Evolutionary conservation across 805 yeast species (phyloP).

Genomic region (Kazachstania psychrophila): DNA sequence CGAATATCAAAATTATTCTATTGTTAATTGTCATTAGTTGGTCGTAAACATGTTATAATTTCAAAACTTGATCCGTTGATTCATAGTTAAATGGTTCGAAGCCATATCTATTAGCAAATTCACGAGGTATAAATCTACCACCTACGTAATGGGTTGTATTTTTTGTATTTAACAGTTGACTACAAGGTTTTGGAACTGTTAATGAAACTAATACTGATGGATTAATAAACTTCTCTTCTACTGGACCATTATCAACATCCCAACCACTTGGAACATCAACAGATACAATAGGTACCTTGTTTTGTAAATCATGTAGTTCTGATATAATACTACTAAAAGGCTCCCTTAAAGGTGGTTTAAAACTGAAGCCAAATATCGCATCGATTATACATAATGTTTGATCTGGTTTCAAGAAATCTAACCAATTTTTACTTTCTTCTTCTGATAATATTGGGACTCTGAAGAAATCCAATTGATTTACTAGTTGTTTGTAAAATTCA

Average conservation of each 20-base stretch:
- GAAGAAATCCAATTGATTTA: slow-evolving; percentile 57
- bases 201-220: slow-evolving; percentile 70
- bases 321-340: slow-evolving; percentile 53
- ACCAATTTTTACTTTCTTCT: slow-evolving; percentile 29
- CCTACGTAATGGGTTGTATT: slow-evolving; percentile 64
- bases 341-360: slow-evolving; percentile 74
- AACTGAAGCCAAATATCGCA: slow-evolving; percentile 87
- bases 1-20: too few species aligned
- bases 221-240: slow-evolving; percentile 34
- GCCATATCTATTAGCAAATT: slow-evolving; percentile 63
- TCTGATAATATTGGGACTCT: slow-evolving; percentile 47
- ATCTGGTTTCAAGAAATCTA: slow-evolving; percentile 22
- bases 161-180: slow-evolving; percentile 40
- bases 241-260: slow-evolving; percentile 89
- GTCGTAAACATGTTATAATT: too few species aligned
- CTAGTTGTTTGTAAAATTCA: slow-evolving; percentile 49
- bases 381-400: slow-evolving; percentile 54
- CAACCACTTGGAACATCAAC: slow-evolving; percentile 95
- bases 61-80: slow-evolving; percentile 48
- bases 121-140: slow-evolving; percentile 69
- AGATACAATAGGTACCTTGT: slow-evolving; percentile 52
- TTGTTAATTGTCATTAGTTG: too few species aligned
- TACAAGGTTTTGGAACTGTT: slow-evolving; percentile 92
- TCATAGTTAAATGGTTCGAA: slow-evolving; percentile 55
- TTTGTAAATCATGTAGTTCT: slow-evolving; percentile 31